Evolutionary conservation across 164 flowering plant species (phyloP).

Genomic region (Magnolia changhungtana): DNA sequence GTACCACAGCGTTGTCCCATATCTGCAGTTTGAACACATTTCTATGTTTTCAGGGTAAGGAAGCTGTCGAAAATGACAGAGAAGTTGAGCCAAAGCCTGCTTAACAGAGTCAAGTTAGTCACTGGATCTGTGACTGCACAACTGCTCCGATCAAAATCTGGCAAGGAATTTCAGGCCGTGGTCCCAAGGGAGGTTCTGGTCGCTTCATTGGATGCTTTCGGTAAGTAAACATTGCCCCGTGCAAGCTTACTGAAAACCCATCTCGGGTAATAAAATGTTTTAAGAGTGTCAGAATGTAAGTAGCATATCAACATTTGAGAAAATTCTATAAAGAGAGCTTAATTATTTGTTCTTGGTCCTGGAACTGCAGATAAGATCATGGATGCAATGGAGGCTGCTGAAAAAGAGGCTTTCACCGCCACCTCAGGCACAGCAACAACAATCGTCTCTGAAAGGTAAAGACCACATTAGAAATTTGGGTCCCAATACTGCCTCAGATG

Average conservation of each 20-base stretch:
- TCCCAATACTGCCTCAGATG: background rate
- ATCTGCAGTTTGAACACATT: background rate
- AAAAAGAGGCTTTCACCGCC: slow-evolving; percentile 65
- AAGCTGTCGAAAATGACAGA: slow-evolving; percentile 76
- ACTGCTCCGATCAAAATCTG: slow-evolving; percentile 59
- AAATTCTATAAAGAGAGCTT: background rate
- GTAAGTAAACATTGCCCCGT: slow-evolving; percentile 42
- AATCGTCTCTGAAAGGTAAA: slow-evolving; percentile 60
- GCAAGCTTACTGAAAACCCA: no score
- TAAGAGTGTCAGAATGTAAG: no score
- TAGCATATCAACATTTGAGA: background rate
- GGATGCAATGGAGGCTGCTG: slow-evolving; percentile 89
- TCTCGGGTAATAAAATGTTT: background rate
- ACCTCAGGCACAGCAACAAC: slow-evolving; percentile 61
- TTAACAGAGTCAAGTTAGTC: slow-evolving; percentile 52
- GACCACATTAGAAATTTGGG: background rate
- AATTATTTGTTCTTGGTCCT: background rate
- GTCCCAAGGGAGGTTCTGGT: slow-evolving; percentile 83
- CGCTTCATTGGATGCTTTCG: slow-evolving; percentile 86
- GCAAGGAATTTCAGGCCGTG: slow-evolving; percentile 54
- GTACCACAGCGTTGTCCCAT: background rate
- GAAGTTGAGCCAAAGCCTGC: slow-evolving; percentile 65
- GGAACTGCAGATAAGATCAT: slow-evolving; percentile 38
- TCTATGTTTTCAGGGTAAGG: slow-evolving; percentile 45
- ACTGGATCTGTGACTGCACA: slow-evolving; percentile 63